A percentile compares a stretch with the other conserved stretches of the same genome.
These are phyloP conservation scores for Boletales sp. DNA, from an alignment of 768 basidiomycete genomes.

Conservation along the genomic window DNA sequence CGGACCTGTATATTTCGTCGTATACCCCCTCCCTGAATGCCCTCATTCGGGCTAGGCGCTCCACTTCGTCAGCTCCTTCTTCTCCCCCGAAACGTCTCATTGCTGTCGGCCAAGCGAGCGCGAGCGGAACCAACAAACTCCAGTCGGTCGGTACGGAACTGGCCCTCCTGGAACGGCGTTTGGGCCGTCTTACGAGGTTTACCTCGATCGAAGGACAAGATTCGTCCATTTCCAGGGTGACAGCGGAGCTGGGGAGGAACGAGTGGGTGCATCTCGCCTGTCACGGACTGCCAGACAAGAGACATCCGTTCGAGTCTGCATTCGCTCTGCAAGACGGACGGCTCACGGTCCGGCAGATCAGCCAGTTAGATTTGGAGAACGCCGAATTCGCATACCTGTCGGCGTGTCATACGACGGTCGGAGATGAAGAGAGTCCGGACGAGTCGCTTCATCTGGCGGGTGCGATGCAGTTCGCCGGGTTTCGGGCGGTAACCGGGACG, in stretches of 20 bases:
- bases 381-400: conserved; percentile 19
- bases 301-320: conserved; percentile 12
- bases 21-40: conserved; percentile 11
- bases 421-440: conserved; percentile 13
- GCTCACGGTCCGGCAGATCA: not conserved
- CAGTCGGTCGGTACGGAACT: too few relatives aligned
- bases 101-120: conserved; percentile 1
- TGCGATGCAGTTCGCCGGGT: conserved; percentile 3
- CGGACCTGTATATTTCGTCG: conserved; percentile 12
- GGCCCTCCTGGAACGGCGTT: too few relatives aligned
- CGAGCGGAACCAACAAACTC: not conserved
- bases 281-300: conserved; percentile 11
- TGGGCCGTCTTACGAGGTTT: too few relatives aligned
- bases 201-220: too few relatives aligned
- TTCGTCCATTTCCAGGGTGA: too few relatives aligned
- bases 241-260: too few relatives aligned
- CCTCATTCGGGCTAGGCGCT: too few relatives aligned
- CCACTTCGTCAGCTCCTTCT: too few relatives aligned
- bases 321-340: too few relatives aligned
- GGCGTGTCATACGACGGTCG: conserved; percentile 22
- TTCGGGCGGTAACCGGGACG: conserved; percentile 1
- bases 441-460: conserved; percentile 4
- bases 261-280: conserved; percentile 21
- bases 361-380: not conserved
- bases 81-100: conserved; percentile 3